phyloP scores from a whole-genome alignment of 257 asterid species.

The Penstemon newberryi region DNA sequence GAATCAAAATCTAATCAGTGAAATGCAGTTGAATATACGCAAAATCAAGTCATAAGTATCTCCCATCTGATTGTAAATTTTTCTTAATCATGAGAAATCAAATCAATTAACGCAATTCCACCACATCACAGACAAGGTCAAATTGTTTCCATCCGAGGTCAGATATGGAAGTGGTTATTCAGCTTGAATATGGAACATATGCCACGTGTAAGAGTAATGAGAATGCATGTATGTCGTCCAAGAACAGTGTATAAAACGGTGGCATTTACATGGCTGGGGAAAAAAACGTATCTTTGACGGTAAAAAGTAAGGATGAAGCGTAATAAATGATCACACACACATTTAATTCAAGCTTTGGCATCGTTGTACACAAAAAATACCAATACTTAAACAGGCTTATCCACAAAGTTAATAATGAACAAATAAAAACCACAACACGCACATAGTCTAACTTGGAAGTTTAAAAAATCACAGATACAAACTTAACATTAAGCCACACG shows the following conservation, averaged over 20 bases:
- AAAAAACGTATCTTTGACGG: neutral
- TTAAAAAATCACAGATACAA: neutral
- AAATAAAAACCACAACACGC: neutral
- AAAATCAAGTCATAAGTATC: neutral
- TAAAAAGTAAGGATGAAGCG: neutral
- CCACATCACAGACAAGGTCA: neutral
- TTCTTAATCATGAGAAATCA: too few species aligned
- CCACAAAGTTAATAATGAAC: constrained; percentile 3
- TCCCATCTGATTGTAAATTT: too few species aligned
- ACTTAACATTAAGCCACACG: neutral
- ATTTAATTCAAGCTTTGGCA: constrained; percentile 18
- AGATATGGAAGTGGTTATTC: neutral
- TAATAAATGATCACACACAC: neutral
- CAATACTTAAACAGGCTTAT: neutral
- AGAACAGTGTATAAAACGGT: neutral
- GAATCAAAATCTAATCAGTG: constrained; percentile 11
- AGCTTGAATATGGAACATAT: constrained; percentile 12
- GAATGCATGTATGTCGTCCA: neutral
- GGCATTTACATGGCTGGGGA: neutral
- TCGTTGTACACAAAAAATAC: neutral
- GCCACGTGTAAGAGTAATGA: constrained; percentile 10
- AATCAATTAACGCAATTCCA: too few species aligned
- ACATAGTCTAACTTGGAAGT: neutral
- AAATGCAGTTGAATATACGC: neutral
- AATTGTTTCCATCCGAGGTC: neutral